Base-by-base conservation (phyloP, 2,329 filamentous ascomycete species). In the Colletotrichum gigasporum region DNA sequence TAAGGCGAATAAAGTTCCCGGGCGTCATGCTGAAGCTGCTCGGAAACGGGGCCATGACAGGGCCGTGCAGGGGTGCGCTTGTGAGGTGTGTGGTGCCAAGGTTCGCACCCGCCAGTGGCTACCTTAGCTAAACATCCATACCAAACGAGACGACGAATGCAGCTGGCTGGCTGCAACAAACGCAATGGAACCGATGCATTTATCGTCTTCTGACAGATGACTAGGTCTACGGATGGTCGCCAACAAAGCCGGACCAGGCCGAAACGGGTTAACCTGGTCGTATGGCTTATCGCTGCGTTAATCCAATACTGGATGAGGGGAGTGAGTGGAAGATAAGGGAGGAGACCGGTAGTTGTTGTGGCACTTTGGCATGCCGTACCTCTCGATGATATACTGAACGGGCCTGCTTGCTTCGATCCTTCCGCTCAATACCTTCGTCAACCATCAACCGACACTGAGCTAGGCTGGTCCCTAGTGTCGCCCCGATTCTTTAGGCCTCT, bases 41-140 rank as follows among this genome's bases (percentile, higher is more conserved):
- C 26, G 53, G 53, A 47, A 56, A 47, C 30, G n/a, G 30, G 20
- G 20, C 30, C 20, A 37, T 47, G 53, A 56, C 53, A 47, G 12
- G 44, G 4, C 39, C n/a, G 20, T 22, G 42, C 32, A 32, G 41
- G 26, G 52, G 22, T 30, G 18, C 7, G 7, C 9, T 20, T 42
- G 52, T 26, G 28, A 39, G 28, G 37, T 12, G 37, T 37, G 30
- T 56, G 20, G 39, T 45, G 26, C 37, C 39, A 37, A 42, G 24
- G n/a, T 42, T 54, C n/a, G n/a, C n/a, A n/a, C n/a, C n/a, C n/a
- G n/a, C n/a, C n/a, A n/a, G n/a, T n/a, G n/a, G n/a, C n/a, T n/a
- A n/a, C n/a, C n/a, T n/a, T n/a, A n/a, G n/a, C n/a, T n/a, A n/a
- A n/a, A n/a, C n/a, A n/a, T n/a, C n/a, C n/a, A n/a, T n/a, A n/a